Base-by-base conservation (phyloP, 768 basidiomycete species). In the Boletus patriciae region DNA sequence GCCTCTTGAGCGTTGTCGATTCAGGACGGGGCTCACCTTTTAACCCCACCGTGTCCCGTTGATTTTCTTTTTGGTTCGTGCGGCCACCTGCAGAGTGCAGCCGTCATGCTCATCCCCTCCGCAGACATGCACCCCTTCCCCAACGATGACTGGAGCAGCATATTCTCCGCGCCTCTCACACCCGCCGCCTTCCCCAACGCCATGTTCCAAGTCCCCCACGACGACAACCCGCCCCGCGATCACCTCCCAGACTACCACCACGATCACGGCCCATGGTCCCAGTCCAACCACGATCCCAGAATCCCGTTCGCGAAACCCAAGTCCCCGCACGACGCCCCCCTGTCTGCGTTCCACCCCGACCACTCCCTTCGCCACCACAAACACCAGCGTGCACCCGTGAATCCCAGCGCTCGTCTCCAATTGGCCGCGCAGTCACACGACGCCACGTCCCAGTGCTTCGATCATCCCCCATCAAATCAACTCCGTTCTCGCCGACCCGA, bases 161-260 rank as follows among this genome's bases (percentile, higher is more conserved):
- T 87, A 19, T 87, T 87, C 69, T 75, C 86, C n/a, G 68, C 80
- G 4, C 83, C 88, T 3, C 74, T 88, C 48, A 79, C 85, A 57
- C 83, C 85, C 7, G 67, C 79, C 43, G 73, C 83, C 34, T 88
- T 87, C 63, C 80, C 83, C 40, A 79, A 81, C 13, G 80, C 86
- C 62, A 76, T 83, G 45, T 71, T 89, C 77, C 76, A 61, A 67
- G 62, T 65, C 66, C 64, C 70, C 51, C 56, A 78, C 57, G 70
- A 68, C 46, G 55, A 67, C 59, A 61, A 47, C 54, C 37, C 49
- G 10, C 51, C 56, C 25, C 55, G 63, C 54, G 59, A 66, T 59
- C 68, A 51, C 27, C 52, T 37, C 1, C 51, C 25, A 10, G 60
- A 62, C 58, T 62, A 56, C 36, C 50, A 55, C 46, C 52, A 57